Percentiles rank a stretch among this genome's conserved stretches.
Conservation (phyloP, 129 eudicot species). For the Deinandra increscens region DNA sequence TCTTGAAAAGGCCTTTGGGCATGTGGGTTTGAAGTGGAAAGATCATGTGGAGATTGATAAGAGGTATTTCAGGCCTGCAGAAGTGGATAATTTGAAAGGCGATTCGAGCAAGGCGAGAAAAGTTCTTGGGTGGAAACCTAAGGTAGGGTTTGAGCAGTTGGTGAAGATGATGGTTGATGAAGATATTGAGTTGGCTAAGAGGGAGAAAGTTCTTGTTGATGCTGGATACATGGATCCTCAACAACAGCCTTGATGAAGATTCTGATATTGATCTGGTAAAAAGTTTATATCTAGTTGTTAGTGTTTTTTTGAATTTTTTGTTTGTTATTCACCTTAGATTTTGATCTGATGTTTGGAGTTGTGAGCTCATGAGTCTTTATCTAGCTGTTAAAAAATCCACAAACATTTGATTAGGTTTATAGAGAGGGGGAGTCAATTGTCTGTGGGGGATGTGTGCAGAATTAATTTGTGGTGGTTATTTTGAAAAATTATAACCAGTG, state of each 20-base stretch:
- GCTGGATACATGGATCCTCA: constrained; percentile 99
- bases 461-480: too few relatives aligned
- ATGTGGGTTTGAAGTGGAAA: constrained; percentile 83
- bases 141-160: constrained; percentile 86
- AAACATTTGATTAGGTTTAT: too few relatives aligned
- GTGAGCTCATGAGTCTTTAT: too few relatives aligned
- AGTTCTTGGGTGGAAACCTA: constrained; percentile 89
- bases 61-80: constrained; percentile 89
- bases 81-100: constrained; percentile 94
- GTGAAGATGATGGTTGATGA: constrained; percentile 99
- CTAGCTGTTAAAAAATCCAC: too few relatives aligned
- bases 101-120: constrained; percentile 83
- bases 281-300: too few relatives aligned
- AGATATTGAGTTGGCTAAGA: constrained; percentile 85
- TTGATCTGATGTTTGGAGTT: too few relatives aligned
- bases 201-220: constrained; percentile 96
- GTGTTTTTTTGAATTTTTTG: too few relatives aligned
- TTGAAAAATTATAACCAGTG: too few relatives aligned
- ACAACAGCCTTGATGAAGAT: constrained; percentile 64
- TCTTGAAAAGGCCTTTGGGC: constrained; percentile 79
- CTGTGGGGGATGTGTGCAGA: too few relatives aligned
- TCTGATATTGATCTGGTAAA: constrained; percentile 25
- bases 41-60: constrained; percentile 89
- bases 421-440: too few relatives aligned
- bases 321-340: too few relatives aligned